phyloP scores from a whole-genome alignment of 768 basidiomycete species.

The Pleurotus tuoliensis region DNA sequence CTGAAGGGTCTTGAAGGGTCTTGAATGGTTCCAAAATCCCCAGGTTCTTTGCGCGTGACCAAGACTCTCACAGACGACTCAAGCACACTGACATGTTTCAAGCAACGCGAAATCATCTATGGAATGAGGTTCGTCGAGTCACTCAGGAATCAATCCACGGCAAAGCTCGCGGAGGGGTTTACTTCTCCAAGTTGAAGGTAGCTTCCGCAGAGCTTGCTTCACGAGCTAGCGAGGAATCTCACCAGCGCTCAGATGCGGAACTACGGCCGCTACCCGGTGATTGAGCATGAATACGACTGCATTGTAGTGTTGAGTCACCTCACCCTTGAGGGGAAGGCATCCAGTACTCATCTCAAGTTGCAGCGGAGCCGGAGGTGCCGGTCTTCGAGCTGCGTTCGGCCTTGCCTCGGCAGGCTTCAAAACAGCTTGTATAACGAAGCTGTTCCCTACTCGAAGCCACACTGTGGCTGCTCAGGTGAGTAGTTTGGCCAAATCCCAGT shows the following conservation, averaged over 20 bases:
- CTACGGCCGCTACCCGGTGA: conserved; percentile 90
- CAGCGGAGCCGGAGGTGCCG: conserved; percentile 96
- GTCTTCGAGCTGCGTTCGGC: conserved; percentile 95
- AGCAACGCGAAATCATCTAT: not conserved
- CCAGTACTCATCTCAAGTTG: conserved; percentile 1
- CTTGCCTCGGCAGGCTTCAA: conserved; percentile 97
- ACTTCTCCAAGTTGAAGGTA: too few relatives aligned
- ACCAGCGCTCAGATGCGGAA: conserved; percentile 52
- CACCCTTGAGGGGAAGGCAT: too few relatives aligned
- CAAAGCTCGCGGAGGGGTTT: too few relatives aligned
- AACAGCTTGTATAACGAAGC: conserved; percentile 97
- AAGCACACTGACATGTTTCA: not conserved
- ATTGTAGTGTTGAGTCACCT: conserved; percentile 78
- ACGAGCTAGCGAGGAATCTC: not conserved
- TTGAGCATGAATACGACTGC: conserved; percentile 98
- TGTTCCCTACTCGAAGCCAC: conserved; percentile 97
- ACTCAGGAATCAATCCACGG: too few relatives aligned
- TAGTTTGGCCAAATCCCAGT: conserved; percentile 4
- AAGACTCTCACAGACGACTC: too few relatives aligned
- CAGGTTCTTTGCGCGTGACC: too few relatives aligned
- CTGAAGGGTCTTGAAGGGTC: too few relatives aligned
- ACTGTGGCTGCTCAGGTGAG: conserved; percentile 93
- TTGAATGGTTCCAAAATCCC: too few relatives aligned
- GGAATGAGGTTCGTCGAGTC: too few relatives aligned
- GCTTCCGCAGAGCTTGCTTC: too few relatives aligned